A percentile compares a stretch with the other conserved stretches of the same genome.
These are phyloP conservation scores for Kondoa malvinella DNA, from an alignment of 768 basidiomycete species.

Conservation along the genomic window DNA sequence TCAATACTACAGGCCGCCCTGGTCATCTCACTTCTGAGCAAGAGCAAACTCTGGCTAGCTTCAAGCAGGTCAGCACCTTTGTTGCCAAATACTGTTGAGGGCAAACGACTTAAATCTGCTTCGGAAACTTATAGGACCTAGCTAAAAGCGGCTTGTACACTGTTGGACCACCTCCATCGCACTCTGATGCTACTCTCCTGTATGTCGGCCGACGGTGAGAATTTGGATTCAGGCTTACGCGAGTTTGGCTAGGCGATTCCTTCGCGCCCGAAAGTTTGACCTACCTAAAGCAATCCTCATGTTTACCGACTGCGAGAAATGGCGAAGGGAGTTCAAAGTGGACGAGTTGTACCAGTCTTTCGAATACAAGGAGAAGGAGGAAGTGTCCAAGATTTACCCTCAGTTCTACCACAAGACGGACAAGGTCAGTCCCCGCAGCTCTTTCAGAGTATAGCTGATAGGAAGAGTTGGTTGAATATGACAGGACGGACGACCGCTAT, in stretches of 20 bases:
- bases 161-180: slow-evolving; percentile 12
- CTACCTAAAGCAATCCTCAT: slow-evolving; percentile 62
- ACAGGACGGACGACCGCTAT: slow-evolving; percentile 85
- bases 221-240: slow-evolving; percentile 34
- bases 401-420: slow-evolving; percentile 65
- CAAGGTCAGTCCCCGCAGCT: slow-evolving; percentile 42
- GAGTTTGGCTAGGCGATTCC: slow-evolving; percentile 44
- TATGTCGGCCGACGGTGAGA: slow-evolving; percentile 5
- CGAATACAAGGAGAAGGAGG: slow-evolving; percentile 61
- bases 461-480: not conserved
- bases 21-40: slow-evolving; percentile 25
- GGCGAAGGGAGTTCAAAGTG: slow-evolving; percentile 65
- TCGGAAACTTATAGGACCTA: slow-evolving; percentile 39
- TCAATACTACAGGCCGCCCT: slow-evolving; percentile 18
- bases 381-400: slow-evolving; percentile 48
- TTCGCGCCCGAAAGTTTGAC: slow-evolving; percentile 87
- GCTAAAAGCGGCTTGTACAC: slow-evolving; percentile 43
- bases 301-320: slow-evolving; percentile 64
- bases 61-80: slow-evolving; percentile 47
- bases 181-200: slow-evolving; percentile 32
- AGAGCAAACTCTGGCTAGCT: slow-evolving; percentile 31
- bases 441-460: not conserved
- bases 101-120: slow-evolving; percentile 13
- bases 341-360: slow-evolving; percentile 65
- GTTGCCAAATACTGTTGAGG: slow-evolving; percentile 38